Evolutionary conservation across 306 rosid genomes (phyloP).

Genomic region (Prosopis cineraria): DNA sequence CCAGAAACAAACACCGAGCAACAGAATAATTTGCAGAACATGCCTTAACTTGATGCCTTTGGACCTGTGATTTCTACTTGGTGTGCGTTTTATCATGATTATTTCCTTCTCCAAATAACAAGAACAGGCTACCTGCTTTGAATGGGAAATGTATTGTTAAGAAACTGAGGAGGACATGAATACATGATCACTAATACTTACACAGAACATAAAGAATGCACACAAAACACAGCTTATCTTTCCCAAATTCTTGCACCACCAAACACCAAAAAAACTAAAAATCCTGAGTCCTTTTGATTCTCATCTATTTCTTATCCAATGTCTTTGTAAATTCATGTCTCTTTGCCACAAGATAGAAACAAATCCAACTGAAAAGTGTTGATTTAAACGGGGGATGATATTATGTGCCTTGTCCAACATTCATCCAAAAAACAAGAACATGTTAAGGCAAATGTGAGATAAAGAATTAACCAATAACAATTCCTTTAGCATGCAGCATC

Average conservation of each 20-base stretch:
- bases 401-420: not conserved
- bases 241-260: slow-evolving; percentile 12
- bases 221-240: not conserved
- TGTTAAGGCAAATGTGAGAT: not conserved
- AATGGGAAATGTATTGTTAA: slow-evolving; percentile 29
- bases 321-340: not conserved
- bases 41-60: slow-evolving; percentile 81
- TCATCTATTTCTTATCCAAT: not conserved
- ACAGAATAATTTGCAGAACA: slow-evolving; percentile 69
- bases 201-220: not conserved
- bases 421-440: not conserved
- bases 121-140: slow-evolving; percentile 36
- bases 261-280: not conserved
- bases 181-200: not conserved
- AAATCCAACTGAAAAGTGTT: not conserved
- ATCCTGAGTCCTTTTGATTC: not conserved
- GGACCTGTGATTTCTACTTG: slow-evolving; percentile 68
- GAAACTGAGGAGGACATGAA: slow-evolving; percentile 9
- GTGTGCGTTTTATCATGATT: slow-evolving; percentile 70
- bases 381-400: not conserved
- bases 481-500: slow-evolving; percentile 13
- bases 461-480: not conserved
- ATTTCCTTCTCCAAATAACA: slow-evolving; percentile 36
- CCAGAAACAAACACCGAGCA: slow-evolving; percentile 93
- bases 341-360: slow-evolving; percentile 6